A percentile compares a stretch with the other conserved stretches of the same genome.
phyloP scores from a whole-genome alignment of 140 eudicot genomes.

The Senecio squalidus region DNA sequence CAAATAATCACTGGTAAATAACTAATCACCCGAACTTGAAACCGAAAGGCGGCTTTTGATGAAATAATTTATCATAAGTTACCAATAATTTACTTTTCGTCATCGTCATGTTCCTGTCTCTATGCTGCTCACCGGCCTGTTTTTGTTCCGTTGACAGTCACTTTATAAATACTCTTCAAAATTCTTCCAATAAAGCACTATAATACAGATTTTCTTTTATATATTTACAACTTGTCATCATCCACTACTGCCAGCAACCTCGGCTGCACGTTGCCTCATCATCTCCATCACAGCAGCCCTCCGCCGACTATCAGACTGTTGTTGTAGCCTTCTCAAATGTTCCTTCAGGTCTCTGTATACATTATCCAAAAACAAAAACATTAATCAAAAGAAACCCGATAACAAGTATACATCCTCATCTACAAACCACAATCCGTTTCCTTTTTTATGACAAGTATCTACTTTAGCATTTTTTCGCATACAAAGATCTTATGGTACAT shows the following conservation, averaged over 20 bases:
- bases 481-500: too few relatives aligned
- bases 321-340: conserved; percentile 77
- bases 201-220: conserved; percentile 5
- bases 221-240: conserved; percentile 39
- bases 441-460: neutral
- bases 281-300: conserved; percentile 97
- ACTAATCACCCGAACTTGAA: conserved; percentile 6
- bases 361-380: conserved; percentile 5
- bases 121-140: conserved; percentile 12
- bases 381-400: neutral
- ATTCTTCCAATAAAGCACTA: conserved; percentile 17
- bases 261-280: conserved; percentile 96
- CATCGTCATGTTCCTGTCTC: conserved; percentile 19
- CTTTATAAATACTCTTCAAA: conserved; percentile 12
- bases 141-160: conserved; percentile 8
- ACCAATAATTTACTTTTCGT: conserved; percentile 17
- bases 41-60: neutral
- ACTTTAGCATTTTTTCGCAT: too few relatives aligned
- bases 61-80: conserved; percentile 6
- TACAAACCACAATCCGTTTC: neutral
- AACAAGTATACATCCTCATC: too few relatives aligned
- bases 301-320: conserved; percentile 84
- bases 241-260: conserved; percentile 48
- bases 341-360: conserved; percentile 79
- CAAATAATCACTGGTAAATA: conserved; percentile 28